Evolutionary conservation across 1,139 yeast genomes (phyloP).

Genomic region (Nematodospora anomalae): DNA sequence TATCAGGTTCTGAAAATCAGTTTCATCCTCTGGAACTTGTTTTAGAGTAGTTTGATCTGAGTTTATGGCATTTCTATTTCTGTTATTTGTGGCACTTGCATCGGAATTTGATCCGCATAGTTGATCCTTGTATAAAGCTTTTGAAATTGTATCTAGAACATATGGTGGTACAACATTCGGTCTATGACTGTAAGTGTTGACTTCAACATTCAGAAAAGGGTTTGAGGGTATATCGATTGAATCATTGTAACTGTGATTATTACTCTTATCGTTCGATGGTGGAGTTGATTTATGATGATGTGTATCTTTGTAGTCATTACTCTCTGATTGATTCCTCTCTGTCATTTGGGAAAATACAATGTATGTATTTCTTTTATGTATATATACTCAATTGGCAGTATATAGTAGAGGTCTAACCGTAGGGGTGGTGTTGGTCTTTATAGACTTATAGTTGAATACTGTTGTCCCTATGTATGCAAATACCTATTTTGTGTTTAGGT

Average conservation of each 20-base stretch:
- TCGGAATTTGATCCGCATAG: neutral
- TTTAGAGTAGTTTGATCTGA: neutral
- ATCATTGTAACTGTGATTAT: conserved; percentile 2
- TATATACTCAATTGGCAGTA: neutral
- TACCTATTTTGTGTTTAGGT: no score
- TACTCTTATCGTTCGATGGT: conserved; percentile 1
- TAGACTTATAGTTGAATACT: no score
- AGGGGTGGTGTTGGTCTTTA: no score
- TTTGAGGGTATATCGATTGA: conserved; percentile 14
- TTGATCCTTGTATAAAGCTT: conserved; percentile 43
- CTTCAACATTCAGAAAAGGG: conserved; percentile 29
- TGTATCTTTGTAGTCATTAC: neutral
- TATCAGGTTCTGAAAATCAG: neutral
- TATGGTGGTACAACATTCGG: conserved; percentile 54
- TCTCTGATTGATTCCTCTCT: neutral
- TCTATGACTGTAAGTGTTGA: conserved; percentile 36
- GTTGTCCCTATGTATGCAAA: no score
- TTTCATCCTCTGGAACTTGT: neutral
- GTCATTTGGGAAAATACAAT: no score
- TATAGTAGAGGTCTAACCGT: no score
- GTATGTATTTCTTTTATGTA: neutral
- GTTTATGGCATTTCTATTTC: neutral
- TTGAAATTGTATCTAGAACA: conserved; percentile 55
- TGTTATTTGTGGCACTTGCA: neutral
- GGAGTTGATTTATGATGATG: neutral